Evolutionary conservation across 345 rosid species (phyloP), one percentile per base, ranked within the genome.

Genomic region (Brassica cretica): DNA sequence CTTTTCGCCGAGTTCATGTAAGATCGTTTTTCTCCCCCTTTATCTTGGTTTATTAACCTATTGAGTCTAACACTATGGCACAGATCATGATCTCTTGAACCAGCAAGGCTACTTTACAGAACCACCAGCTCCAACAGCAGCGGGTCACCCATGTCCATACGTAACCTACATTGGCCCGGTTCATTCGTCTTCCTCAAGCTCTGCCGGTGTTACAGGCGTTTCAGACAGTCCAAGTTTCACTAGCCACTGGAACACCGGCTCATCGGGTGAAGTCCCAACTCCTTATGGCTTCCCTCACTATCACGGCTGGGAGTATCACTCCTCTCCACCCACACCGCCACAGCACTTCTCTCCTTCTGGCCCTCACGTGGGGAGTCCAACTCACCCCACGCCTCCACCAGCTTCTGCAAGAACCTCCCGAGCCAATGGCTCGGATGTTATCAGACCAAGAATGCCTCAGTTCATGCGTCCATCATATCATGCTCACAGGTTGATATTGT

Each of bases 131-230:
- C 84, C 93, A 77, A 85, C 99, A 29, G 87, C 93, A 33, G 87
- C 93, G 18, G 81, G 84, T 32, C 97, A 95, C 78, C 90, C 93
- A 60, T 95, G 99, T 79, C 99, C 99, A 6, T 95, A 93, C 75
- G 81, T 95, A 64, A 88, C 97, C 79, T 95, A 93, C 83, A 66
- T 93, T 72, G 98, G 94, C 69, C 97, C 99, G 12, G 78, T 93
- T 77, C 93, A 88, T 75, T 94, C 98, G 0, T 89, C 99, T 7
- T 86, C 96, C 70, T 89, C 98, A 44, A 75, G 69, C 76, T 87
- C 93, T 14, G 92, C 84, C 27, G 92, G 84, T 84, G 83, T 96
- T 77, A 73, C 87, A 76, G 88, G 84, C 35, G 85, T 88, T 78
- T 82, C 98, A 44, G 98, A 93, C 80, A 87, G 88, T 82, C 81